phyloP scores from a whole-genome alignment of 2,329 filamentous ascomycete species.

The Curvularia verruculosa region DNA sequence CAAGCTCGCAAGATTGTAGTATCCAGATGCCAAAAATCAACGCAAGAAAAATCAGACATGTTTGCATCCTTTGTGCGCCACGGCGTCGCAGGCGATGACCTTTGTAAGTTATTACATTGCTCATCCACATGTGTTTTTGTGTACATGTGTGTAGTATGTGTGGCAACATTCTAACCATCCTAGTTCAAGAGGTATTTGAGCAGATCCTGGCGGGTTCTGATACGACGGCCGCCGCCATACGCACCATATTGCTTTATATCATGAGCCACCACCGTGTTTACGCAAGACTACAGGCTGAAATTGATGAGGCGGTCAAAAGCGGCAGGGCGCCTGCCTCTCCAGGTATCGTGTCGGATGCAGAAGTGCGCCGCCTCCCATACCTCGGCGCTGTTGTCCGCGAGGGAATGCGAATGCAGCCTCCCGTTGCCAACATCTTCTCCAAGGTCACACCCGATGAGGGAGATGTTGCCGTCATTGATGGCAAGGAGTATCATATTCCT shows the following conservation, averaged over 20 bases:
- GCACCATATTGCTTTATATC: conserved; percentile 60
- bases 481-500: conserved; percentile 39
- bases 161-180: conserved; percentile 17
- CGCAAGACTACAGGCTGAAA: conserved; percentile 55
- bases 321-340: conserved; percentile 42
- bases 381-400: conserved; percentile 57
- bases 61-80: conserved; percentile 59
- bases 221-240: conserved; percentile 62
- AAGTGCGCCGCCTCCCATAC: conserved; percentile 53
- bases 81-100: conserved; percentile 49
- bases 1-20: conserved; percentile 36
- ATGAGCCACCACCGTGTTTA: conserved; percentile 58
- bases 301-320: conserved; percentile 49
- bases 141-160: too few relatives aligned
- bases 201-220: conserved; percentile 64
- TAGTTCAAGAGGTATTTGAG: conserved; percentile 50
- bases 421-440: conserved; percentile 43
- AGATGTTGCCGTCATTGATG: conserved; percentile 39
- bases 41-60: conserved; percentile 58
- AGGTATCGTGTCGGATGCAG: conserved; percentile 56
- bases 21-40: conserved; percentile 55
- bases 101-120: conserved; percentile 28
- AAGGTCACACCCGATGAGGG: conserved; percentile 40
- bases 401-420: conserved; percentile 54
- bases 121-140: not conserved